Base-by-base conservation (phyloP, 1,284 basidiomycete genomes). In the Boletus sp. region DNA sequence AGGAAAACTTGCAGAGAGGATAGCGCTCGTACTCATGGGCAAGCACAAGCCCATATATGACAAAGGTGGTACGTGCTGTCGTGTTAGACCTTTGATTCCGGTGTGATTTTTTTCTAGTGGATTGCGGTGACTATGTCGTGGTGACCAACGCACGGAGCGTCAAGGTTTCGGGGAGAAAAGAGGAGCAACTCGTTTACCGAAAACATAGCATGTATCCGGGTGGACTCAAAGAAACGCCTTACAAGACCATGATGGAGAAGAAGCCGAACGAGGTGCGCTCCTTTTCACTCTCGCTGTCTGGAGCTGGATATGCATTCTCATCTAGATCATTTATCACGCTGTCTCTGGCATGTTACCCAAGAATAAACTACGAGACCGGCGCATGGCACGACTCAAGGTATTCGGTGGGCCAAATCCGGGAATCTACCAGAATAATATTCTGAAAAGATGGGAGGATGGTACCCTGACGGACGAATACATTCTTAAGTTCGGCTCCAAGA, bases 11-110 rank as follows among this genome's bases (percentile, higher is more conserved):
- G 94, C 95, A 6, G 87, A 91, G 60, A 82, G 91, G 38, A 96
- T 99, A 63, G 96, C 96, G 0, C 81, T 90, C 49, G 91, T 93
- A 22, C 78, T 99, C 47, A 98, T 98, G 94, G 96, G 96, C 66
- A 99, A 99, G 74, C 92, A 99, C 71, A 99, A 99, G 68, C 95
- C 96, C 16, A 91, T 96, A 43, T 98, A 92, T 60, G 92, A 98
- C 70, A 92, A 91, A 19, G 79, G 84, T 57, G 82, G 93, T 92
- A 58, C 52, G 83, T 71, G 4, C 38, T n/a, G 5, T 44, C 0
- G 4, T 16, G 8, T 23, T 8, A 37, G 37, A 9, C 23, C 32
- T 34, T 12, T 23, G 4, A 39, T 9, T 17, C 22, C 40, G 33
- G 26, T n/a, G 39, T 27, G 25, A 33, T 35, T 9, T 2, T 13